Conservation (phyloP, 1,284 basidiomycete genomes). For the Ustilago loliicola region DNA sequence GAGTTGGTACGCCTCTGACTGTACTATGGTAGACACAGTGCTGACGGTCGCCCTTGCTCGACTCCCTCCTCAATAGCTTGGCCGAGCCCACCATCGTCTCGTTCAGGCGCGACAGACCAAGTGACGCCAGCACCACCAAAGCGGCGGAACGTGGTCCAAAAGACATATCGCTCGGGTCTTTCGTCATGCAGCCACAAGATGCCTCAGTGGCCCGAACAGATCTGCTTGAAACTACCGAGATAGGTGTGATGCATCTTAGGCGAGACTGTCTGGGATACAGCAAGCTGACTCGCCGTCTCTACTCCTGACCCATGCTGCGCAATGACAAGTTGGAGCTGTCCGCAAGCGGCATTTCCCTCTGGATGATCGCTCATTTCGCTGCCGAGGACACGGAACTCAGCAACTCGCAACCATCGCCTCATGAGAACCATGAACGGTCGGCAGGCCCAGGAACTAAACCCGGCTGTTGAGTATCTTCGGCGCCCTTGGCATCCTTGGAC, state of each 20-base stretch:
- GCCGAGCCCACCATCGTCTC: conserved; percentile 12
- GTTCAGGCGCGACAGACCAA: conserved; percentile 7
- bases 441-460: not conserved
- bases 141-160: not conserved
- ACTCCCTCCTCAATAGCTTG: conserved; percentile 2
- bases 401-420: not conserved
- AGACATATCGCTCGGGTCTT: conserved; percentile 17
- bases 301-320: not conserved
- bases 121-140: too few species aligned
- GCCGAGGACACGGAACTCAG: not conserved
- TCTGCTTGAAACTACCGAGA: conserved; percentile 25
- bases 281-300: not conserved
- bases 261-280: not conserved
- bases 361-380: conserved; percentile 20
- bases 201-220: conserved; percentile 10
- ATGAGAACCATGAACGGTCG: not conserved
- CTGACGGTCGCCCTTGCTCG: not conserved
- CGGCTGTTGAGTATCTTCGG: not conserved
- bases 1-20: not conserved
- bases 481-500: not conserved
- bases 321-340: conserved; percentile 17
- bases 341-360: conserved; percentile 12
- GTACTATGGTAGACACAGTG: not conserved
- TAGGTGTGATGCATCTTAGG: not conserved
- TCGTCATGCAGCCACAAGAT: conserved; percentile 30